Evolutionary conservation across 129 eudicot genomes (phyloP).

Genomic region (Sambucus nigra): DNA sequence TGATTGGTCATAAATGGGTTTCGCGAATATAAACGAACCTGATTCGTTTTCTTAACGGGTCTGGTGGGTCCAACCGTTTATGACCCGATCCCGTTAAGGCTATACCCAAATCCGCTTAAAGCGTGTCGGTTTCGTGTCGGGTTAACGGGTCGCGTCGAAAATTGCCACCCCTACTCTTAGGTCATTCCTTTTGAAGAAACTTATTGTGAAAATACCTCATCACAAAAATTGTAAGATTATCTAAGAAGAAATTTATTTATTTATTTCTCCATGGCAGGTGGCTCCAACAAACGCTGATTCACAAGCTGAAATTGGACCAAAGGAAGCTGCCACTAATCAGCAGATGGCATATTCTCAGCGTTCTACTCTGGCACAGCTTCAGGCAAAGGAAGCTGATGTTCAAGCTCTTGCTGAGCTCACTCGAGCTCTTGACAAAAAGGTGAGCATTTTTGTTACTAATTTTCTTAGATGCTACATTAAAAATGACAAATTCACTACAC

Average conservation of each 20-base stretch:
- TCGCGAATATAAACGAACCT: too few relatives aligned
- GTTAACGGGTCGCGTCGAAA: too few relatives aligned
- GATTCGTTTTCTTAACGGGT: too few relatives aligned
- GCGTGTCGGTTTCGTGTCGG: too few relatives aligned
- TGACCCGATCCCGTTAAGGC: too few relatives aligned
- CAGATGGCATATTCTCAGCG: slow-evolving; percentile 34
- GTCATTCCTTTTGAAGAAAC: too few relatives aligned
- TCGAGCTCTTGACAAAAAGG: slow-evolving; percentile 92
- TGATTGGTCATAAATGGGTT: too few relatives aligned
- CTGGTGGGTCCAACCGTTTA: too few relatives aligned
- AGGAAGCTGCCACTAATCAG: slow-evolving; percentile 31
- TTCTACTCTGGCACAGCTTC: slow-evolving; percentile 32
- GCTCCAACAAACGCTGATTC: slow-evolving; percentile 33
- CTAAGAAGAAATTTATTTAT: background rate
- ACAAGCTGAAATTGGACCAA: slow-evolving; percentile 31
- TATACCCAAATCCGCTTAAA: too few relatives aligned
- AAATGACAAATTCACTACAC: background rate
- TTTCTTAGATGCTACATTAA: background rate
- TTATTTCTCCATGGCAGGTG: slow-evolving; percentile 31
- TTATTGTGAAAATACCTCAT: too few relatives aligned
- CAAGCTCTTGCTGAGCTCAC: slow-evolving; percentile 81
- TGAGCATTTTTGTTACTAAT: slow-evolving; percentile 6
- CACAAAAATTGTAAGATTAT: slow-evolving; percentile 1
- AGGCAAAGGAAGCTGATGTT: slow-evolving; percentile 80
- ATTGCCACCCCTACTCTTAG: too few relatives aligned